These are phyloP conservation scores for Juglanconis juglandina DNA, from an alignment of 2,329 filamentous ascomycete species.

Conservation along the genomic window DNA sequence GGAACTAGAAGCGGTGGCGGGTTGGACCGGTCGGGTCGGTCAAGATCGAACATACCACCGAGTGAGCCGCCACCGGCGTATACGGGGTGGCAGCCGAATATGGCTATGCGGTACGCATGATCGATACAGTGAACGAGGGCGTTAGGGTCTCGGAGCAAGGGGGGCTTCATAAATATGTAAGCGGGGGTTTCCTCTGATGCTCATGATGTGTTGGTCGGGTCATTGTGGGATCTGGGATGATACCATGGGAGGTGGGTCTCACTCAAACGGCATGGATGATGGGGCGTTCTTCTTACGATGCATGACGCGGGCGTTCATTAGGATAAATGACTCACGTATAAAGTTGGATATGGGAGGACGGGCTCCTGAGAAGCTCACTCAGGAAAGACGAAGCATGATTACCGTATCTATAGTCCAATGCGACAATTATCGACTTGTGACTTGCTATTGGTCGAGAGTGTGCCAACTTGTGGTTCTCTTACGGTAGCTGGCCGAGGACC, in stretches of 20 bases:
- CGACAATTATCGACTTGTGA: background rate
- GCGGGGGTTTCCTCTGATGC: background rate
- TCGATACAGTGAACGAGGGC: background rate
- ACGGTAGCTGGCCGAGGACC: no score
- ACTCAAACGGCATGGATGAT: background rate
- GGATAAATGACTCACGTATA: no score
- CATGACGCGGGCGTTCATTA: background rate
- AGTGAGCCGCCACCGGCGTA: slow-evolving; percentile 21
- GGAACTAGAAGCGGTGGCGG: background rate
- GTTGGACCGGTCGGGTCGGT: background rate
- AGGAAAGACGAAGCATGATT: background rate
- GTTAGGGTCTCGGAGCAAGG: background rate
- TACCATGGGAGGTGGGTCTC: background rate
- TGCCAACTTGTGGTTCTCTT: background rate
- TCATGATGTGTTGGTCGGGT: background rate
- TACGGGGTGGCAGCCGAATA: slow-evolving; percentile 3
- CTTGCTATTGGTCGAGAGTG: no score
- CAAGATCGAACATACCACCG: background rate
- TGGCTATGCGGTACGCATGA: slow-evolving; percentile 9
- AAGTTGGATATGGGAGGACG: no score
- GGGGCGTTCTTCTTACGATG: background rate
- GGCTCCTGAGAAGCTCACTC: no score
- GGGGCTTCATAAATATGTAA: background rate
- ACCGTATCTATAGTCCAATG: background rate
- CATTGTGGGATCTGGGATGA: background rate